phyloP scores from a whole-genome alignment of 257 asterid genomes.

The Apocynum venetum region DNA sequence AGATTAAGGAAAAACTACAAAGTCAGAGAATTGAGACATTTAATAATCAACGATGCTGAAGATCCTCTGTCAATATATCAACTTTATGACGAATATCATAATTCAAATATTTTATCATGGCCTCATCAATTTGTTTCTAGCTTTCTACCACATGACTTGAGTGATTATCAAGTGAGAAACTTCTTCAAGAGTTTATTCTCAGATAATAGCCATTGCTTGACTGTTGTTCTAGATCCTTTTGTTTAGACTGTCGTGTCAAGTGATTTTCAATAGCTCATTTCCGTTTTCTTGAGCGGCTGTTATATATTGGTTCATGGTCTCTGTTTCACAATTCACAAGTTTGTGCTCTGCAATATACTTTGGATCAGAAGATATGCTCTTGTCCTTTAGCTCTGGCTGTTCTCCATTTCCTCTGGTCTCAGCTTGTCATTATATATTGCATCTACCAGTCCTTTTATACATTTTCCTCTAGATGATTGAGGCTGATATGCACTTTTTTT shows the following conservation, averaged over 20 bases:
- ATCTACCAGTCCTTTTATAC: background rate
- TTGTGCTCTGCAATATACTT: background rate
- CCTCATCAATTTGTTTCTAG: no score
- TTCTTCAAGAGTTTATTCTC: background rate
- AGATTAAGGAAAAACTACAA: no score
- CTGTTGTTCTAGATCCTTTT: slow-evolving; percentile 16
- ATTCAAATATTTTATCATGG: background rate
- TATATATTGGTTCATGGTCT: slow-evolving; percentile 84
- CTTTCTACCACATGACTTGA: no score
- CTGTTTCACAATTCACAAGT: slow-evolving; percentile 68
- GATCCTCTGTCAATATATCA: background rate
- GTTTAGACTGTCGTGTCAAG: slow-evolving; percentile 93
- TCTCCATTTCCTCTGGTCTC: background rate
- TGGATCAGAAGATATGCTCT: background rate
- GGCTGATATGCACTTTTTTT: background rate
- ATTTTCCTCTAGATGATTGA: background rate
- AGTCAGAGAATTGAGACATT: background rate
- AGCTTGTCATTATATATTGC: background rate
- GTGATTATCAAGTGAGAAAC: no score
- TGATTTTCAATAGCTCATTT: slow-evolving; percentile 90
- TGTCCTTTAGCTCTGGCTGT: background rate
- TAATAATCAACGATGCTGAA: background rate
- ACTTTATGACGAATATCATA: background rate
- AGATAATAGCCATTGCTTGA: slow-evolving; percentile 6
- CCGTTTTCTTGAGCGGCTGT: slow-evolving; percentile 81